Evolutionary conservation across 495 filamentous ascomycete species (phyloP), one percentile per base, ranked within the genome.

Genomic region (Penicillium paxilli): DNA sequence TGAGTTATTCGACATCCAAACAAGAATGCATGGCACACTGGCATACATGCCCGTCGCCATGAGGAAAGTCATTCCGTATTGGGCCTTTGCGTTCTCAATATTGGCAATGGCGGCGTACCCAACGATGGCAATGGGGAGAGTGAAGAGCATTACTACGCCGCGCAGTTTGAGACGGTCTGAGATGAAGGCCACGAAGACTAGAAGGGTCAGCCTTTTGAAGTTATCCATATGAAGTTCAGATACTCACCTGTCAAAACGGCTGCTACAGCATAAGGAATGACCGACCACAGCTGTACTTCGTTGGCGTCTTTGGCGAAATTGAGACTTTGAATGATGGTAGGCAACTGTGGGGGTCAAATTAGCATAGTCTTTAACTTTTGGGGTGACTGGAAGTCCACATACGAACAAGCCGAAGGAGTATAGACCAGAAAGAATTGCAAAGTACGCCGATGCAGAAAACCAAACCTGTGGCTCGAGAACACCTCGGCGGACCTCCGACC

Each of bases 181-280:
- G 19, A 80, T n/a, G 22, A 79, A 54, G 20, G 78, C 72, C 20
- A 77, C 70, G 17, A 70, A 7, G 3, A 77, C 73, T 76, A 30
- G 11, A 14, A n/a, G n/a, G n/a, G n/a, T n/a, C n/a, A n/a, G n/a
- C n/a, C n/a, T n/a, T n/a, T n/a, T n/a, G n/a, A n/a, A n/a, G n/a
- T n/a, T n/a, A n/a, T n/a, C n/a, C n/a, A n/a, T n/a, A n/a, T n/a
- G 62, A 12, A 87, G 72, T 76, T 88, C 84, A 55, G 61, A 86
- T 91, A 17, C 87, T 83, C 37, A 80, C 74, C 48, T 87, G 92
- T 96, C 4, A 93, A 58, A 0, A 91, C 52, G 4, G 89, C 86
- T 16, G 91, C 93, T 0, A 78, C 85, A 19, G 87, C 91, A 61
- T 98, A 96, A 0, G 91, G 91, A 38, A 93, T 91, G 0, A 96